Conservation (phyloP, 345 rosid genomes). For the Euphorbia peplus region DNA sequence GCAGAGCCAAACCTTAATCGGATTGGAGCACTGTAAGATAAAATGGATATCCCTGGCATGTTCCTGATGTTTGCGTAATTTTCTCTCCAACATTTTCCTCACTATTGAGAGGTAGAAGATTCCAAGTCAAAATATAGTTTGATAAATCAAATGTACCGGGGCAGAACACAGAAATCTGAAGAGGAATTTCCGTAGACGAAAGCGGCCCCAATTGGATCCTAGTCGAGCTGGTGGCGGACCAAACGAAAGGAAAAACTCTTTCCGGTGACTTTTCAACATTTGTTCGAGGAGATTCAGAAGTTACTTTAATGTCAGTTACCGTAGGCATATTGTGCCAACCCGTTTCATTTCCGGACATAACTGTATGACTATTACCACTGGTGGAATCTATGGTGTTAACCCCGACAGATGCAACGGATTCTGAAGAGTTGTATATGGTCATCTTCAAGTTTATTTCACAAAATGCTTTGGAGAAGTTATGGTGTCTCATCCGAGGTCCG, state of each 20-base stretch:
- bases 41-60: conserved; percentile 68
- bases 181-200: conserved; percentile 54
- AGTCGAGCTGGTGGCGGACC: conserved; percentile 80
- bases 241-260: conserved; percentile 59
- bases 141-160: conserved; percentile 82
- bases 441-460: conserved; percentile 51
- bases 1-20: conserved; percentile 20
- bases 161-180: conserved; percentile 66
- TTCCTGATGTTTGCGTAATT: conserved; percentile 45
- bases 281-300: conserved; percentile 38
- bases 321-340: conserved; percentile 63
- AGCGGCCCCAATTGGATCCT: conserved; percentile 50
- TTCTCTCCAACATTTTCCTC: conserved; percentile 31
- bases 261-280: conserved; percentile 36
- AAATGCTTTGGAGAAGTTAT: conserved; percentile 58
- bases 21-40: conserved; percentile 65
- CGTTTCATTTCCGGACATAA: conserved; percentile 40
- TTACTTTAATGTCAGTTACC: conserved; percentile 48
- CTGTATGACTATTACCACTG: conserved; percentile 14
- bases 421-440: conserved; percentile 66
- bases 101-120: conserved; percentile 21
- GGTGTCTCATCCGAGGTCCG: conserved; percentile 56
- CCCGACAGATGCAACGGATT: conserved; percentile 40
- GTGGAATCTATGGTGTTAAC: conserved; percentile 44
- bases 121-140: conserved; percentile 72